These are phyloP conservation scores for Serendipita vermifera DNA, from an alignment of 768 basidiomycete genomes.

Conservation along the genomic window DNA sequence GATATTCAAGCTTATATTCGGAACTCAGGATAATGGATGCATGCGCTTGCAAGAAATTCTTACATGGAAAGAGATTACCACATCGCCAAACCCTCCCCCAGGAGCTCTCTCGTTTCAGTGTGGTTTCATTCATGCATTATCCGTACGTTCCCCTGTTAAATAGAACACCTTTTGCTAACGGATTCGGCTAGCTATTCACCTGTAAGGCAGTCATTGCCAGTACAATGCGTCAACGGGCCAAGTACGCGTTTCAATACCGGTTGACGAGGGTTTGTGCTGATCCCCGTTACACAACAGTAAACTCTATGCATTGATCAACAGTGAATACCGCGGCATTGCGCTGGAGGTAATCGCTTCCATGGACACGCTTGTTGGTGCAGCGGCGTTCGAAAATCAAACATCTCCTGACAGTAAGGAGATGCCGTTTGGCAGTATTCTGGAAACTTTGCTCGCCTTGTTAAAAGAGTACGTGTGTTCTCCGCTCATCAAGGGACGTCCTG, in stretches of 20 bases:
- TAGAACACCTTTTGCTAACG: neutral
- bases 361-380: constrained; percentile 20
- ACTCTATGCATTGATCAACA: constrained; percentile 35
- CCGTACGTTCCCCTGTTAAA: constrained; percentile 24
- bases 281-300: constrained; percentile 15
- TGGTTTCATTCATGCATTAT: constrained; percentile 40
- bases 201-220: constrained; percentile 48
- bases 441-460: constrained; percentile 34
- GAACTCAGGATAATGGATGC: neutral
- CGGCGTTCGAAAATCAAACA: constrained; percentile 24
- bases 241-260: constrained; percentile 27
- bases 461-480: constrained; percentile 33
- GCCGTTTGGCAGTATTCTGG: constrained; percentile 32
- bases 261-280: neutral
- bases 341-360: constrained; percentile 32
- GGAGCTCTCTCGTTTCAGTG: constrained; percentile 44
- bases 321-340: constrained; percentile 33
- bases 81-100: neutral
- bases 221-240: constrained; percentile 36
- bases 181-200: constrained; percentile 35
- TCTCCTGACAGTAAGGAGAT: constrained; percentile 15
- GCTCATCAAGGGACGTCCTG: no score
- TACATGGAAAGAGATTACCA: neutral
- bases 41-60: neutral
- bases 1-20: neutral